These are phyloP conservation scores for Globisporangium ultimum DNA, from an alignment of 352 stramenopile genomes.

Conservation along the genomic window DNA sequence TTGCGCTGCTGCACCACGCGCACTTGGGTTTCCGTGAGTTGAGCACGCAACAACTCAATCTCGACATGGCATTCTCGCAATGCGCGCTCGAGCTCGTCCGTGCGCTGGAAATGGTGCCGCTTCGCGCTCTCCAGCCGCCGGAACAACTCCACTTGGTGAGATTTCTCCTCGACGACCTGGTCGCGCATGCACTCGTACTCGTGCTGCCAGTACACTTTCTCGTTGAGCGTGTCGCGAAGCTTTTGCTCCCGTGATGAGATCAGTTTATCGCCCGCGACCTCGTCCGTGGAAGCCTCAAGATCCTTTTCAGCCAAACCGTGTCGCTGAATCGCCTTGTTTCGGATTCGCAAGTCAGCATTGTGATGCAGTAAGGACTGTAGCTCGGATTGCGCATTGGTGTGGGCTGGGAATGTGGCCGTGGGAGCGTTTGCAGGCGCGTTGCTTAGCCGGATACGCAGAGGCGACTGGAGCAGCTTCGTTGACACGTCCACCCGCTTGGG, in stretches of 20 bases:
- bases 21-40: constrained; percentile 34
- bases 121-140: constrained; percentile 50
- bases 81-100: constrained; percentile 30
- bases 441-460: too few species aligned
- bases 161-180: constrained; percentile 68
- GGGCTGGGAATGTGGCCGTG: too few species aligned
- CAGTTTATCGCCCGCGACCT: constrained; percentile 36
- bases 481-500: too few species aligned
- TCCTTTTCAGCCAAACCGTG: constrained; percentile 5
- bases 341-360: constrained; percentile 59
- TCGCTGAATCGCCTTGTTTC: constrained; percentile 44
- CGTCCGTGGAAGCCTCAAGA: constrained; percentile 22
- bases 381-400: constrained; percentile 27
- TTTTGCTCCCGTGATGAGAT: constrained; percentile 63
- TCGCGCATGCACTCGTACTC: constrained; percentile 55
- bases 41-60: constrained; percentile 33
- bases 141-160: constrained; percentile 64
- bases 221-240: constrained; percentile 46
- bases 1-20: constrained; percentile 37
- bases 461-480: too few species aligned
- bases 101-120: constrained; percentile 28
- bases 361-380: constrained; percentile 50
- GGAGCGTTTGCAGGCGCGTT: too few species aligned
- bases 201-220: constrained; percentile 65
- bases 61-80: constrained; percentile 33